A percentile compares a stretch with the other conserved stretches of the same genome.
Conservation (phyloP, 345 rosid species). For the Geranium rotundifolium region DNA sequence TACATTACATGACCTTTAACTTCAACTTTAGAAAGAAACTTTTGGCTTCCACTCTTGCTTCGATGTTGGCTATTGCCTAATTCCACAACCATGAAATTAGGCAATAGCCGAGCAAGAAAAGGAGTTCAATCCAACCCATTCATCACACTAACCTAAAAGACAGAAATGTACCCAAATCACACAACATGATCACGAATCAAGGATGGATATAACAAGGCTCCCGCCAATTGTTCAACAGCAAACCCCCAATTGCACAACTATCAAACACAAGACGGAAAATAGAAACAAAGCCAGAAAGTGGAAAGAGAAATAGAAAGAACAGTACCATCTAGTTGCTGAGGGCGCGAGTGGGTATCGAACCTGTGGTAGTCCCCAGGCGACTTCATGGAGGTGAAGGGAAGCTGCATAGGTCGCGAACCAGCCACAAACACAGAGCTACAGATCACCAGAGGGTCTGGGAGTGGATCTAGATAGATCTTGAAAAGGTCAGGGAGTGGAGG, state of each 20-base stretch:
- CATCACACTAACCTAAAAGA: too few species aligned
- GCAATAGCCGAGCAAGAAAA: too few species aligned
- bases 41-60: too few species aligned
- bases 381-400: slow-evolving; percentile 51
- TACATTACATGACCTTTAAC: too few species aligned
- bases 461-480: not conserved
- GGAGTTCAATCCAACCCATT: not conserved
- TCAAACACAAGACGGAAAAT: not conserved
- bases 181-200: too few species aligned
- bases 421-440: not conserved
- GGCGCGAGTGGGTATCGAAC: slow-evolving; percentile 31
- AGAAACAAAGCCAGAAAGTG: not conserved
- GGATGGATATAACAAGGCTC: too few species aligned
- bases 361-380: slow-evolving; percentile 78
- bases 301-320: slow-evolving; percentile 7
- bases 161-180: not conserved
- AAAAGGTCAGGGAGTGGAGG: not conserved
- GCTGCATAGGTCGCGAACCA: slow-evolving; percentile 14
- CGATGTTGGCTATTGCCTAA: too few species aligned
- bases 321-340: slow-evolving; percentile 42
- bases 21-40: too few species aligned
- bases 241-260: too few species aligned
- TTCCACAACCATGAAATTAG: not conserved
- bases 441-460: not conserved
- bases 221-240: too few species aligned